Base-by-base conservation (phyloP, 2,329 filamentous ascomycete genomes). In the Chaetomiaceae sp. region DNA sequence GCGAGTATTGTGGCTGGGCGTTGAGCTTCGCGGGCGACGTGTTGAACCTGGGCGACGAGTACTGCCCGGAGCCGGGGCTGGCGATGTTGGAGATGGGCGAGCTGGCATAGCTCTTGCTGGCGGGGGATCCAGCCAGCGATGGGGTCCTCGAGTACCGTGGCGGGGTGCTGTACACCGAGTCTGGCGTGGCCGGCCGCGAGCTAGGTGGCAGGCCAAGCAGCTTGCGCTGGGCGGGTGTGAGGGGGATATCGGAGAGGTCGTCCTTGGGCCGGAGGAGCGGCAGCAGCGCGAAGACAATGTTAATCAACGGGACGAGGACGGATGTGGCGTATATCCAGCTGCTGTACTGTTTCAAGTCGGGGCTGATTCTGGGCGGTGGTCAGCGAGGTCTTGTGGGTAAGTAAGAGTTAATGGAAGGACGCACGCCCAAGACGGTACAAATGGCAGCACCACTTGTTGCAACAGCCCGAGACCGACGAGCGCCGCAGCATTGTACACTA, bases 211-310 rank as follows among this genome's bases (percentile, higher is more conserved):
- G 82, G 44, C 91, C 91, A 47, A 99, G 82, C 14, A 96, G 80
- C 59, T 85, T 80, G 57, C 92, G 87, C 74, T 97, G 94, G 12
- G 85, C 84, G n/a, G 89, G 85, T 1, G 92, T 96, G 61, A 99
- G 80, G 57, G 92, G 84, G 47, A 99, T 95, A 69, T 99, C 94
- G 69, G 84, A 77, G 59, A 96, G 80, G 58, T 91, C 81, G 69
- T 97, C 94, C 61, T 78, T 78, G 39, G 80, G 77, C 59, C 85
- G 81, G 64, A 90, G 71, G 12, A 96, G 79, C 2, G 92, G 94
- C 42, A 83, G 75, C 53, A 89, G 73, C 34, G 90, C 88, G 51
- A 85, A 64, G 58, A 75, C 67, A 49, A 95, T 87, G 70, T 95
- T 95, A 64, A 86, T 69, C 45, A 87, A 61, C 3, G 86, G 84